Conservation (phyloP, 2,329 filamentous ascomycete species). For the Botrytis cinerea region DNA sequence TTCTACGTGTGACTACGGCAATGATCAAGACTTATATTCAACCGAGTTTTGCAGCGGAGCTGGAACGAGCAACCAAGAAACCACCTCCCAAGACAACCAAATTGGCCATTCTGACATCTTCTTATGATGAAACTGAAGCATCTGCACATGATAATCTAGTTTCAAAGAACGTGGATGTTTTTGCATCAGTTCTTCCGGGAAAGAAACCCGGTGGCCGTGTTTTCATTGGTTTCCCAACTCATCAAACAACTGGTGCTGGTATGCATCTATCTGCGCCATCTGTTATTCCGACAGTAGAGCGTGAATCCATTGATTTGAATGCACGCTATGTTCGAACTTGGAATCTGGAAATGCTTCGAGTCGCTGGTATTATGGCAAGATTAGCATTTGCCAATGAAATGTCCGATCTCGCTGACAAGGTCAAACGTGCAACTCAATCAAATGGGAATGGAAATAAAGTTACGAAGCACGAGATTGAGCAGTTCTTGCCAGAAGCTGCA, state of each 20-base stretch:
- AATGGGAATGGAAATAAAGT: constrained; percentile 52
- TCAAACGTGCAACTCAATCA: constrained; percentile 50
- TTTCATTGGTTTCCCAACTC: constrained; percentile 97
- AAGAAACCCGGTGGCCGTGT: constrained; percentile 81
- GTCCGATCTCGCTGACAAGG: constrained; percentile 66
- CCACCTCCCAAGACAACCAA: constrained; percentile 86
- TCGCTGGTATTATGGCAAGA: constrained; percentile 85
- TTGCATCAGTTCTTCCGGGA: constrained; percentile 84
- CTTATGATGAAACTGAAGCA: constrained; percentile 77
- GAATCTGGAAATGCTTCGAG: constrained; percentile 91
- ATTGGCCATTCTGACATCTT: constrained; percentile 85
- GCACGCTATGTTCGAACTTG: constrained; percentile 91
- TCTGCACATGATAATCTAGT: constrained; percentile 50
- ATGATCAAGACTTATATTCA: constrained; percentile 75
- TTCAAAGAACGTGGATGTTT: constrained; percentile 71
- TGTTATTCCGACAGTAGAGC: constrained; percentile 94
- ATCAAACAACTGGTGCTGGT: constrained; percentile 91
- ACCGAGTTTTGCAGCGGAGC: constrained; percentile 73
- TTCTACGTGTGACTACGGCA: constrained; percentile 84
- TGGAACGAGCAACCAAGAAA: constrained; percentile 96
- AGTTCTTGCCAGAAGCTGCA: constrained; percentile 74
- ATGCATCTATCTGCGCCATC: constrained; percentile 95
- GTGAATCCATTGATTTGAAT: constrained; percentile 95
- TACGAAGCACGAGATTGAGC: constrained; percentile 62
- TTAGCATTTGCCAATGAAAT: constrained; percentile 89